These are phyloP conservation scores for Neurospora hispaniola DNA, from an alignment of 495 filamentous ascomycete species.

Conservation along the genomic window DNA sequence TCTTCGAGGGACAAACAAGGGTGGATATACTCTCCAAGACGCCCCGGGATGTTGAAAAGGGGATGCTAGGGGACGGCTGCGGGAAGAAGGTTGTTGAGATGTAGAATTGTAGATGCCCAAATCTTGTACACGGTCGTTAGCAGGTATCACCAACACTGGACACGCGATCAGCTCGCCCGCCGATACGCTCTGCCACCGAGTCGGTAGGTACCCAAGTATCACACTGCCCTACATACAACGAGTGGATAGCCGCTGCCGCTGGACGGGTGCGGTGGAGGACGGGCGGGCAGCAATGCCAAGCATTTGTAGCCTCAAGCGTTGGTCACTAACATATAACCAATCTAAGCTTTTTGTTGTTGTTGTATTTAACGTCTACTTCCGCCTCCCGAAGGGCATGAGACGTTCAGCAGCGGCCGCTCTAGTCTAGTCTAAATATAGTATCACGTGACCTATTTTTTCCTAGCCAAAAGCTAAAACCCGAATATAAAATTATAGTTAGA, in stretches of 20 bases:
- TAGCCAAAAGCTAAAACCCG: no score
- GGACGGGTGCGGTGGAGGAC: background rate
- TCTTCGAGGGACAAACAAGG: background rate
- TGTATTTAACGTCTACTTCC: no score
- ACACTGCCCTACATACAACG: no score
- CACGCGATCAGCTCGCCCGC: background rate
- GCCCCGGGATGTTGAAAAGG: background rate
- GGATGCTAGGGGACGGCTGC: background rate
- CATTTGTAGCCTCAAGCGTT: background rate
- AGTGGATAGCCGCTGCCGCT: no score
- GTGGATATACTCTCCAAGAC: background rate
- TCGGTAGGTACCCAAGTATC: background rate
- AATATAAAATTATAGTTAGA: no score
- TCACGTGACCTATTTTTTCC: no score
- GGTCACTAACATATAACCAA: background rate
- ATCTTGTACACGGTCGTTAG: background rate
- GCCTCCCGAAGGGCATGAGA: no score
- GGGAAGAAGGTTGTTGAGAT: background rate
- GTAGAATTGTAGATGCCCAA: background rate
- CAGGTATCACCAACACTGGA: background rate
- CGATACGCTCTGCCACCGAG: background rate
- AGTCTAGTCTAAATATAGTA: no score
- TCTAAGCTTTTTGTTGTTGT: no score
- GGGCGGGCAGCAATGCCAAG: background rate
- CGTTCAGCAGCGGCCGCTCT: no score